Evolutionary conservation across 495 filamentous ascomycete species (phyloP).

Genomic region (Aspergillus indologenus): DNA sequence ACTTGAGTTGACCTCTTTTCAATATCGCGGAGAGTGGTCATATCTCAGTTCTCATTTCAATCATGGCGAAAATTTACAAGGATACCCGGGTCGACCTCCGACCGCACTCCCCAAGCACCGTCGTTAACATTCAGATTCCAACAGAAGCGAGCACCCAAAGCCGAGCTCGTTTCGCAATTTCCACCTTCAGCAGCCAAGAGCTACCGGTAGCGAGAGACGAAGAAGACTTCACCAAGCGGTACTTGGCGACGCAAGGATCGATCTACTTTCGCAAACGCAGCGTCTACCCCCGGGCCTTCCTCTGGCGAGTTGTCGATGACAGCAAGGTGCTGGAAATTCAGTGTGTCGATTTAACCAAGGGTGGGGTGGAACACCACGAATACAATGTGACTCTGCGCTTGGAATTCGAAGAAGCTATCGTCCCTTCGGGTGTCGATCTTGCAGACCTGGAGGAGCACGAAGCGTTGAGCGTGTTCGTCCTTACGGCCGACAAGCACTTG

Average conservation of each 20-base stretch:
- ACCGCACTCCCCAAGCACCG: constrained; percentile 62
- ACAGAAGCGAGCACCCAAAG: constrained; percentile 40
- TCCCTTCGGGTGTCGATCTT: constrained; percentile 72
- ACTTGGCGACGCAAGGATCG: constrained; percentile 74
- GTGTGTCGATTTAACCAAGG: constrained; percentile 75
- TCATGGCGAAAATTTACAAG: constrained; percentile 66
- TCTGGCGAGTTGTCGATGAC: constrained; percentile 86
- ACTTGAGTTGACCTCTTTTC: constrained; percentile 28
- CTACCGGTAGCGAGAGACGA: constrained; percentile 61
- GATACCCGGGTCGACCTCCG: constrained; percentile 83
- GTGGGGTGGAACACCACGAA: constrained; percentile 59
- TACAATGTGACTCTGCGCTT: constrained; percentile 71
- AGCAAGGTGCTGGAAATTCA: constrained; percentile 78
- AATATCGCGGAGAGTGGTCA: constrained; percentile 23
- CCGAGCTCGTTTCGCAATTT: constrained; percentile 45
- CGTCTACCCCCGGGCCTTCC: constrained; percentile 73
- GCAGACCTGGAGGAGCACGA: constrained; percentile 76
- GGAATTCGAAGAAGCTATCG: constrained; percentile 67
- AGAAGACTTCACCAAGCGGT: constrained; percentile 63
- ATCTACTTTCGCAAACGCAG: constrained; percentile 78
- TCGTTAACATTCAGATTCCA: constrained; percentile 73
- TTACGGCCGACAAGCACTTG: constrained; percentile 74
- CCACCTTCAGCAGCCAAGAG: constrained; percentile 35
- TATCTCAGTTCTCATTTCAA: constrained; percentile 19
- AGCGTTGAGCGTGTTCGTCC: constrained; percentile 71